Evolutionary conservation across 495 filamentous ascomycete species (phyloP).

Genomic region (Podospora anserina): DNA sequence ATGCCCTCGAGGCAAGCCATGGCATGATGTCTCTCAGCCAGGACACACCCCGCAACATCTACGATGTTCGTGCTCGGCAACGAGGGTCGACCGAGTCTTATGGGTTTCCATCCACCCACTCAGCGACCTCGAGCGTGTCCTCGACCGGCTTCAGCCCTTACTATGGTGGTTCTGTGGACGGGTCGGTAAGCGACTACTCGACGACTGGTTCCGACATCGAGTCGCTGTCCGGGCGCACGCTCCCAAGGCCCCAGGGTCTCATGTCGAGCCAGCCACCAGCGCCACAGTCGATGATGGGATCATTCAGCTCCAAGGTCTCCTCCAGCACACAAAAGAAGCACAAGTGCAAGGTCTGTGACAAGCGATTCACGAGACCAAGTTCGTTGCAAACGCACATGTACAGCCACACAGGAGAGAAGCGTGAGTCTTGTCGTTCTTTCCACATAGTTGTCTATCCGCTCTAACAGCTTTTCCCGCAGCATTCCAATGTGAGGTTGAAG

Average conservation of each 20-base stretch:
- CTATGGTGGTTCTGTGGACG: conserved; percentile 79
- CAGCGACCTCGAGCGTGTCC: conserved; percentile 91
- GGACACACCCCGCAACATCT: conserved; percentile 81
- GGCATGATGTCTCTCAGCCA: conserved; percentile 97
- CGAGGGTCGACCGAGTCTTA: conserved; percentile 84
- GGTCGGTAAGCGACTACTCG: conserved; percentile 94
- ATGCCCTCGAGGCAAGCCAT: conserved; percentile 77
- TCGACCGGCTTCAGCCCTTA: conserved; percentile 72
- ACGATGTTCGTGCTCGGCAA: conserved; percentile 56
- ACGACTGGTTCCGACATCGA: conserved; percentile 84
- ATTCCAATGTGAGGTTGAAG: conserved; percentile 90
- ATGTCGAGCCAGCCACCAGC: conserved; percentile 71
- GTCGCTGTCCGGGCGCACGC: conserved; percentile 69
- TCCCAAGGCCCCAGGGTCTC: conserved; percentile 73
- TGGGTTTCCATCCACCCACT: conserved; percentile 88
- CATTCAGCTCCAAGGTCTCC: conserved; percentile 95
- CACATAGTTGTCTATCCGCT: conserved; percentile 4
- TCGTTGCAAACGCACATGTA: conserved; percentile 99
- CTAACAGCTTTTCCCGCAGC: conserved; percentile 56
- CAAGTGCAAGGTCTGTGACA: conserved; percentile 99
- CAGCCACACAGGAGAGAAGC: conserved; percentile 98
- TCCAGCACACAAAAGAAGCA: conserved; percentile 99
- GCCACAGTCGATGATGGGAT: conserved; percentile 96
- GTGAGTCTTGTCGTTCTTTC: conserved; percentile 43
- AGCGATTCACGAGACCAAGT: conserved; percentile 94